Conservation (phyloP, 805 yeast genomes). For the Millerozyma miso region DNA sequence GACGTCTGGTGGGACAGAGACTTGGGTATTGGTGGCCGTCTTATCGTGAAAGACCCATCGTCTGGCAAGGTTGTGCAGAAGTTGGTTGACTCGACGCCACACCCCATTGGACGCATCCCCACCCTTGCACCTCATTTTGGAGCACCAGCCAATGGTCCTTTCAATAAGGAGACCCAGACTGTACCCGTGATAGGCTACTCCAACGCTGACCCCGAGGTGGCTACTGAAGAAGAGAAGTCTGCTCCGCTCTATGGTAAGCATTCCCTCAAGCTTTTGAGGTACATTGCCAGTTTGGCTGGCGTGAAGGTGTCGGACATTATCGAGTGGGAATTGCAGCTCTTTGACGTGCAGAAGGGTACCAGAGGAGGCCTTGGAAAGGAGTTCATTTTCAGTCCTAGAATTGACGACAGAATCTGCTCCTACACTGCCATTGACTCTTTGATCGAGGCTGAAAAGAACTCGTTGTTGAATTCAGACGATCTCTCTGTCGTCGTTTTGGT, state of each 20-base stretch:
- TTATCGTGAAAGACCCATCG: slow-evolving; percentile 43
- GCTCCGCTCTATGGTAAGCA: slow-evolving; percentile 71
- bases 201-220: slow-evolving; percentile 25
- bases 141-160: slow-evolving; percentile 59
- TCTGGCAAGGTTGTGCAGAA: slow-evolving; percentile 34
- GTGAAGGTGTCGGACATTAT: slow-evolving; percentile 58
- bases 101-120: slow-evolving; percentile 77
- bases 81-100: slow-evolving; percentile 56
- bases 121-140: slow-evolving; percentile 89
- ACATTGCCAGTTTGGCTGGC: slow-evolving; percentile 57
- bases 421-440: slow-evolving; percentile 66
- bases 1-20: slow-evolving; percentile 81
- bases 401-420: slow-evolving; percentile 81
- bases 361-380: slow-evolving; percentile 76
- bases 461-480: slow-evolving; percentile 21
- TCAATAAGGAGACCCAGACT: slow-evolving; percentile 71
- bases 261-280: slow-evolving; percentile 62
- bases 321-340: slow-evolving; percentile 73
- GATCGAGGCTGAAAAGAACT: slow-evolving; percentile 33
- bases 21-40: slow-evolving; percentile 77
- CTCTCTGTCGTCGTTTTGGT: slow-evolving; percentile 62
- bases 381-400: slow-evolving; percentile 75
- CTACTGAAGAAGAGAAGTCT: slow-evolving; percentile 55
- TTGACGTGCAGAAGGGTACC: slow-evolving; percentile 75
- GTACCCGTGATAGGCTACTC: slow-evolving; percentile 72